Evolutionary conservation across 1,284 basidiomycete genomes (phyloP).

Genomic region (Cutaneotrichosporon arboriforme): DNA sequence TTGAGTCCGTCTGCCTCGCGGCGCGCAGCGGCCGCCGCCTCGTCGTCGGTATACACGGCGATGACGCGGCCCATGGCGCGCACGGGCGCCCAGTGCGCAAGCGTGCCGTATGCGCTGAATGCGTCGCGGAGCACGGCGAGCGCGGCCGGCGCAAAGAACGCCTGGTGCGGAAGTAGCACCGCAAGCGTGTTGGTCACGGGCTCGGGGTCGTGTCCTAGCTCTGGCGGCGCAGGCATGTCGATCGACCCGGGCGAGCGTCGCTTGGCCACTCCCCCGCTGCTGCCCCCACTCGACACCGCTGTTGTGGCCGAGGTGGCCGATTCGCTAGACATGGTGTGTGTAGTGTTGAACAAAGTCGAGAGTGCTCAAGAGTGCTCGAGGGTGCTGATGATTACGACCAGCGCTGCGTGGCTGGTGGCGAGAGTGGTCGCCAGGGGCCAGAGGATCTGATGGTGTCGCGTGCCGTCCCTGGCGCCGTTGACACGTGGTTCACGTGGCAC

Average conservation of each 20-base stretch:
- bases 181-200: conserved; percentile 61
- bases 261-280: neutral
- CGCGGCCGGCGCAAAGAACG: conserved; percentile 64
- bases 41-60: conserved; percentile 63
- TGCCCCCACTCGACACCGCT: too few relatives aligned
- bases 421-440: too few relatives aligned
- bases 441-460: too few relatives aligned
- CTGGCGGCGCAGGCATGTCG: conserved; percentile 16
- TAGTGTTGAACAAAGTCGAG: too few relatives aligned
- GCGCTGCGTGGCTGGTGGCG: too few relatives aligned
- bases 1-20: conserved; percentile 40
- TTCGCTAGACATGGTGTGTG: too few relatives aligned
- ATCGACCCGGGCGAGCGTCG: neutral
- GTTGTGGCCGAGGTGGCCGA: too few relatives aligned
- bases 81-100: conserved; percentile 81
- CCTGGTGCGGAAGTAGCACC: conserved; percentile 59
- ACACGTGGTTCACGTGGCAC: too few relatives aligned
- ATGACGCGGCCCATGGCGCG: conserved; percentile 73
- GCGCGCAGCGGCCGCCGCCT: conserved; percentile 41
- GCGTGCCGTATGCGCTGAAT: conserved; percentile 65
- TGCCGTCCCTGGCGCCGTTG: too few relatives aligned
- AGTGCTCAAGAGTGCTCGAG: too few relatives aligned
- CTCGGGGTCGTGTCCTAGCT: conserved; percentile 15
- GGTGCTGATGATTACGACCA: too few relatives aligned
- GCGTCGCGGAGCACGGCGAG: conserved; percentile 62